Base-by-base conservation (phyloP, 306 rosid species). In the Cajanus cajan region DNA sequence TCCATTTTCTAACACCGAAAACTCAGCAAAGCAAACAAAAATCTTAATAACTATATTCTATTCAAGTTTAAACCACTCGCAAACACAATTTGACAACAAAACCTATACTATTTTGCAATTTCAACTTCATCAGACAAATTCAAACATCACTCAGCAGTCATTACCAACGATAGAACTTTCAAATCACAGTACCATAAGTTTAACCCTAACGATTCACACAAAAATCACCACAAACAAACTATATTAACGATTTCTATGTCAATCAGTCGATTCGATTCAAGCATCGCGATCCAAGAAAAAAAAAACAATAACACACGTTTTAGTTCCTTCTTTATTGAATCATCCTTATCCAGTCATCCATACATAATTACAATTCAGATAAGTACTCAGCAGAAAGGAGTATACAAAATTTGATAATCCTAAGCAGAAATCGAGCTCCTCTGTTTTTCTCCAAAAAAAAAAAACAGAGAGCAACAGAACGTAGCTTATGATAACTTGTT, bases 341-440 rank as follows among this genome's bases (percentile, higher is more conserved):
- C 16, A 69, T 16, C 41, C 43, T n/a, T 34, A 63, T 14, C 43
- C n/a, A n/a, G n/a, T n/a, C n/a, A n/a, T n/a, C 21, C 33, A 9
- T 4, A 33, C 2, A 31, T 2, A 63, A 48, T 7, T 3, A 65
- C 22, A 8, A 61, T 7, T 59, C 64, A 67, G 34, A 67, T 67
- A 73, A 24, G 52, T 34, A 8, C 63, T 71, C 55, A 0, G 58
- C 58, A 40, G 9, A 71, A 41, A 54, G 65, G 50, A 54, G 65
- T 18, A 70, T 22, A 24, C 10, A 43, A 8, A 71, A 13, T 11
- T 25, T 22, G 24, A 50, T 7, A 12, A 62, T 62, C 73, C 25
- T 36, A 24, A 48, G 39, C 62, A 62, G 73, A n/a, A 64, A 61
- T 31, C 28, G 63, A 71, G 76, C 40, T 80, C 44, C 77, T 19